Conservation (phyloP, 2,329 filamentous ascomycete species). For the Ceratocystis variospora region DNA sequence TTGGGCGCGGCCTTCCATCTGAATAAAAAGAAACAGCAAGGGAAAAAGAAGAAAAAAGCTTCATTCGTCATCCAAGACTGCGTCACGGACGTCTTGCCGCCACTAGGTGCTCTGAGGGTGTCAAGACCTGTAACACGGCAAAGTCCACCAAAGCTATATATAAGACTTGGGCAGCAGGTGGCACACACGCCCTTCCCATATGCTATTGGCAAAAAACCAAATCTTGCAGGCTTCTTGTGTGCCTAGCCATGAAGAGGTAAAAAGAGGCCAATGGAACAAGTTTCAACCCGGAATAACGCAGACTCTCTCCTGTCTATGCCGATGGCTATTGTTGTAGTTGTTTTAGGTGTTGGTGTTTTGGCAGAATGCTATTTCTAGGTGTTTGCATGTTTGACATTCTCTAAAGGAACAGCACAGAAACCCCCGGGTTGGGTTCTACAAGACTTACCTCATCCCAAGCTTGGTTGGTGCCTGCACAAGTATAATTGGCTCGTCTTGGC, state of each 20-base stretch:
- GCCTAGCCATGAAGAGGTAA: background rate
- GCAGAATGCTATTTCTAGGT: background rate
- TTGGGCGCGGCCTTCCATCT: background rate
- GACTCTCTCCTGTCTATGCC: background rate
- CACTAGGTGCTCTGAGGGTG: background rate
- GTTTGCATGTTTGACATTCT: slow-evolving; percentile 6
- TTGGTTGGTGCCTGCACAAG: too few relatives aligned
- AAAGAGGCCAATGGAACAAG: too few relatives aligned
- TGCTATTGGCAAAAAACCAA: background rate
- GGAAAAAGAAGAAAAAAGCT: background rate
- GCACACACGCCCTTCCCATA: background rate
- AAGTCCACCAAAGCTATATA: background rate
- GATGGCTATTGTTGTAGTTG: background rate
- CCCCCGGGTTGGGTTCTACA: background rate
- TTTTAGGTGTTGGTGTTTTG: background rate
- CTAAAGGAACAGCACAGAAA: background rate
- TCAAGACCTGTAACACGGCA: slow-evolving; percentile 10
- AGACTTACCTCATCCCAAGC: too few relatives aligned
- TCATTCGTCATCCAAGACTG: background rate
- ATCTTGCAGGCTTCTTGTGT: background rate
- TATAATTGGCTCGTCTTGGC: background rate
- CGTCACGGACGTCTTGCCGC: background rate
- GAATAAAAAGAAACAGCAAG: slow-evolving; percentile 11
- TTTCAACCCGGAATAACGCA: background rate
- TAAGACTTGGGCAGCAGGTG: background rate